Evolutionary conservation across 2,329 filamentous ascomycete species (phyloP).

Genomic region (Leptographium lundbergii): DNA sequence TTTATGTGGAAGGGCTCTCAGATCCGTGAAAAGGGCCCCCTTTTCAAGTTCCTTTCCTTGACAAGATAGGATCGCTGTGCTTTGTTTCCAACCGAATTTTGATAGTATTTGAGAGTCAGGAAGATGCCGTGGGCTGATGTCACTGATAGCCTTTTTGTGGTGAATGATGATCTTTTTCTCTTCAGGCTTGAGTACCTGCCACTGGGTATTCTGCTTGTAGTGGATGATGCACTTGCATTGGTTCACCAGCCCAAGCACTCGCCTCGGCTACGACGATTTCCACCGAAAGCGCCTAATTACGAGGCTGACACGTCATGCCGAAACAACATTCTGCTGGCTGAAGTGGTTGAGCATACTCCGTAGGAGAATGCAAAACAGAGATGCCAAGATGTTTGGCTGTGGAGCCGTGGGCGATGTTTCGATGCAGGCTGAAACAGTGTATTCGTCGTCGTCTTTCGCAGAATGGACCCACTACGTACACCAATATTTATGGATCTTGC

Average conservation of each 20-base stretch:
- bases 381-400: neutral
- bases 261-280: neutral
- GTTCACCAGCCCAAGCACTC: neutral
- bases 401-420: neutral
- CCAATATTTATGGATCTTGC: neutral
- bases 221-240: constrained; percentile 9
- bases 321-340: too few species aligned
- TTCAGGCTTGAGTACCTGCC: too few species aligned
- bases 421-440: neutral
- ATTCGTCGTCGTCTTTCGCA: neutral
- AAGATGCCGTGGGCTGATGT: too few species aligned
- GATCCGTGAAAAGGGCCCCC: constrained; percentile 6
- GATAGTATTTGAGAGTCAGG: too few species aligned
- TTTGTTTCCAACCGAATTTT: too few species aligned
- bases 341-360: neutral
- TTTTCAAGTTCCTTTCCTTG: neutral
- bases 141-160: too few species aligned
- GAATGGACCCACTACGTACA: neutral
- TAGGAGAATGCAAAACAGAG: neutral
- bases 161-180: too few species aligned
- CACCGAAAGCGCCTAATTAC: neutral
- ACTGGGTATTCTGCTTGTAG: too few species aligned
- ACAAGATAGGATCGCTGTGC: neutral
- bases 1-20: constrained; percentile 10
- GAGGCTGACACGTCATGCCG: neutral